Percentiles rank a stretch among this genome's conserved stretches.
phyloP scores from a whole-genome alignment of 345 rosid genomes.

The Mangifera indica region DNA sequence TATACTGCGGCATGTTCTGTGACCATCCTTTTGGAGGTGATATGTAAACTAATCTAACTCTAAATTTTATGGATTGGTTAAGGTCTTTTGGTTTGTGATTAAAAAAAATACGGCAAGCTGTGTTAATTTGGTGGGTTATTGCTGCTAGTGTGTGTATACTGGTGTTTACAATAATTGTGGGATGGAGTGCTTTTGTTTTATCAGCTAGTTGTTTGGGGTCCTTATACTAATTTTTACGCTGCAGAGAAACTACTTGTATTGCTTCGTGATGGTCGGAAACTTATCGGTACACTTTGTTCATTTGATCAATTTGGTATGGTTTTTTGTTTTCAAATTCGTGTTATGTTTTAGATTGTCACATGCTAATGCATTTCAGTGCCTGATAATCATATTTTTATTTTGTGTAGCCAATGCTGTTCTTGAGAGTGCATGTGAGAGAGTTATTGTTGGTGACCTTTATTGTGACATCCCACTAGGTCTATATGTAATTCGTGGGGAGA shows the following conservation, averaged over 20 bases:
- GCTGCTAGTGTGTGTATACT: not conserved
- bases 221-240: conserved; percentile 16
- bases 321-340: not conserved
- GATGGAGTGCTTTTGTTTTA: not conserved
- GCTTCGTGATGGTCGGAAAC: conserved; percentile 91
- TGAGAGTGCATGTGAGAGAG: conserved; percentile 94
- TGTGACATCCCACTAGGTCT: conserved; percentile 94
- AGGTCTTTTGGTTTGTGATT: not conserved
- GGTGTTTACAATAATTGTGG: not conserved
- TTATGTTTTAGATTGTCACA: not conserved
- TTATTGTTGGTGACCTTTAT: conserved; percentile 82
- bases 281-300: conserved; percentile 88
- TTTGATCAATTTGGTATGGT: conserved; percentile 91
- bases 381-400: conserved; percentile 1
- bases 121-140: not conserved
- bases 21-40: not conserved
- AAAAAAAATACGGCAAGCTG: not conserved
- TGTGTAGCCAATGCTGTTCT: conserved; percentile 91
- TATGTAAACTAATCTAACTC: not conserved
- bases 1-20: not conserved
- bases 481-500: conserved; percentile 91
- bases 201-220: conserved; percentile 5
- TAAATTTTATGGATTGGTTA: not conserved
- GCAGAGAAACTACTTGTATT: conserved; percentile 90
- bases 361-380: not conserved